Evolutionary conservation across 805 yeast species (phyloP).

Genomic region (Kuraishia piskuri): DNA sequence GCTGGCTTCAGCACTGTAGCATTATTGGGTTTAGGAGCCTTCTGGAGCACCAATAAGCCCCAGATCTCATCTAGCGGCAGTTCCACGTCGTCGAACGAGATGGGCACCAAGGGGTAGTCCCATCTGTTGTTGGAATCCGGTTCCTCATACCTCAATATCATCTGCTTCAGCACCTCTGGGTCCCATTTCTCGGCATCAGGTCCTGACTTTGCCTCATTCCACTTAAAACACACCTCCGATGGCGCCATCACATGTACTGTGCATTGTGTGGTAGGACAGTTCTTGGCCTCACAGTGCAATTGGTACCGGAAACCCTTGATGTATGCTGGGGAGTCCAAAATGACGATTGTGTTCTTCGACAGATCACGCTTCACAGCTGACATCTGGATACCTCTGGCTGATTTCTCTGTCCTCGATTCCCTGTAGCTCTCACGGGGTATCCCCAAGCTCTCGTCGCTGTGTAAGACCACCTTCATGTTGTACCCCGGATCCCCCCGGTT

Average conservation of each 20-base stretch:
- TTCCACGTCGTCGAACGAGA: conserved; percentile 46
- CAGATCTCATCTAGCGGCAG: conserved; percentile 63
- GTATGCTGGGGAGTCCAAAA: conserved; percentile 79
- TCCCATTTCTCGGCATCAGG: conserved; percentile 43
- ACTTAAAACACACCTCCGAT: conserved; percentile 45
- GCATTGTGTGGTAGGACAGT: conserved; percentile 71
- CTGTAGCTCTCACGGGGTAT: conserved; percentile 59
- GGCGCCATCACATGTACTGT: conserved; percentile 76
- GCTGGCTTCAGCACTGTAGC: conserved; percentile 83
- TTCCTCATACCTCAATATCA: conserved; percentile 84
- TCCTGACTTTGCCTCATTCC: conserved; percentile 38
- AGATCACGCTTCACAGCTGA: conserved; percentile 83
- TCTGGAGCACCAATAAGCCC: conserved; percentile 49
- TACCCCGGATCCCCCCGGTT: conserved; percentile 38
- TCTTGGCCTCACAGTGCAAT: conserved; percentile 87
- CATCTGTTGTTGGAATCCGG: conserved; percentile 81
- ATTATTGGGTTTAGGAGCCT: conserved; percentile 69
- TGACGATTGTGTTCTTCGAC: conserved; percentile 60
- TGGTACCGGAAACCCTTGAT: conserved; percentile 96
- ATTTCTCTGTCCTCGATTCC: conserved; percentile 71
- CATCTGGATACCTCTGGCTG: conserved; percentile 76
- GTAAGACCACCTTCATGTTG: conserved; percentile 53
- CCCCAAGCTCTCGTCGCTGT: conserved; percentile 73
- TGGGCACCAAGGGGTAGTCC: conserved; percentile 86
- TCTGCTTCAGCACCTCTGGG: conserved; percentile 46